phyloP scores from a whole-genome alignment of 2,329 filamentous ascomycete species.

The Aureobasidium sp. region DNA sequence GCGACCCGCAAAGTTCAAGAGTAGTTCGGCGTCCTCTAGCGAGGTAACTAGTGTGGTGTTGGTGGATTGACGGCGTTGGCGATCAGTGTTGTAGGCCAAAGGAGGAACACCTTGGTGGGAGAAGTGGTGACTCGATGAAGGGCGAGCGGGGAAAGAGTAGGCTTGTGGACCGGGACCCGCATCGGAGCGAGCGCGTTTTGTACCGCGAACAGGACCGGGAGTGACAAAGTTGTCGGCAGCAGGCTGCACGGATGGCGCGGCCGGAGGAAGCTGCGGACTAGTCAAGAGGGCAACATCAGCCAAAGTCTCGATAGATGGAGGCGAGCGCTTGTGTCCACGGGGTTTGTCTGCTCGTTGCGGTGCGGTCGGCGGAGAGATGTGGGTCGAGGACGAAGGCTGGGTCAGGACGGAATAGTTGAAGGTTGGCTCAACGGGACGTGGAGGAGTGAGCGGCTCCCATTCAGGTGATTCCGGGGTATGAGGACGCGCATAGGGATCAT shows the following conservation, averaged over 20 bases:
- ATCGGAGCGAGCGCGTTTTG: constrained; percentile 56
- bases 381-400: neutral
- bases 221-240: constrained; percentile 18
- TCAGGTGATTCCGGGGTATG: constrained; percentile 27
- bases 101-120: constrained; percentile 22
- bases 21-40: constrained; percentile 40
- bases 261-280: constrained; percentile 24
- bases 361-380: neutral
- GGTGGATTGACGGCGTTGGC: constrained; percentile 19
- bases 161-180: constrained; percentile 42
- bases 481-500: constrained; percentile 20
- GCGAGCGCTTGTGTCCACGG: constrained; percentile 24
- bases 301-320: constrained; percentile 38
- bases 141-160: constrained; percentile 33
- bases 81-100: constrained; percentile 20
- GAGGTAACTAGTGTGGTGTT: constrained; percentile 24
- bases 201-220: constrained; percentile 22
- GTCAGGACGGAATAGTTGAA: constrained; percentile 28
- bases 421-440: constrained; percentile 26
- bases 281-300: constrained; percentile 37
- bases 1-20: constrained; percentile 35
- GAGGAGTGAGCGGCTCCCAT: constrained; percentile 31
- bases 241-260: constrained; percentile 16
- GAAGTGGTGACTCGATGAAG: constrained; percentile 41
- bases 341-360: neutral